Evolutionary conservation across 177 flowering plant species (phyloP).

Genomic region (Vitis hybrid): DNA sequence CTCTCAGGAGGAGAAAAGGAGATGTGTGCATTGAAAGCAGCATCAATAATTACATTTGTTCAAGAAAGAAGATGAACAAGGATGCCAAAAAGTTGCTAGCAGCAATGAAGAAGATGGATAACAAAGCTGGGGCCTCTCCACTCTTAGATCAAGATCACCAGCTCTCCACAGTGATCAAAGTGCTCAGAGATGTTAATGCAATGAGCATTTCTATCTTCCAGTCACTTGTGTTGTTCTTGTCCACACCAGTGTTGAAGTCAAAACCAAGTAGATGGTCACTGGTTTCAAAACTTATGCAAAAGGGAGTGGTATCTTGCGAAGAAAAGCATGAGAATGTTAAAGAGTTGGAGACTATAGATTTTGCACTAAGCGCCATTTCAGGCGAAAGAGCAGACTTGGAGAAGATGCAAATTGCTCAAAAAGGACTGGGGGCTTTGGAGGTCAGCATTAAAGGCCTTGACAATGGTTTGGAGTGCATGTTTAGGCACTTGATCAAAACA

Average conservation of each 20-base stretch:
- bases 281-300: constrained; percentile 13
- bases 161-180: too few relatives aligned
- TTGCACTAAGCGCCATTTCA: background rate
- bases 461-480: constrained; percentile 35
- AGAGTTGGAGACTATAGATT: constrained; percentile 21
- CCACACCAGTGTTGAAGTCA: too few relatives aligned
- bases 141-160: too few relatives aligned
- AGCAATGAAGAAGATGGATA: too few relatives aligned
- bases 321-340: constrained; percentile 7
- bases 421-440: constrained; percentile 27
- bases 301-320: constrained; percentile 10
- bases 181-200: too few relatives aligned
- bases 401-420: constrained; percentile 16
- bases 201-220: background rate
- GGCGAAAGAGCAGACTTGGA: constrained; percentile 1
- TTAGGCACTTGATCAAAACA: constrained; percentile 33
- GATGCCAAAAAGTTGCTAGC: too few relatives aligned
- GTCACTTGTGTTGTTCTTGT: too few relatives aligned
- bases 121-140: too few relatives aligned
- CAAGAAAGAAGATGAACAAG: too few relatives aligned
- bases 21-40: too few relatives aligned
- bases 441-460: constrained; percentile 26
- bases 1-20: too few relatives aligned
- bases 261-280: constrained; percentile 4
- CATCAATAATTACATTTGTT: too few relatives aligned